phyloP scores from a whole-genome alignment of 345 rosid species.

The Firmiana major region DNA sequence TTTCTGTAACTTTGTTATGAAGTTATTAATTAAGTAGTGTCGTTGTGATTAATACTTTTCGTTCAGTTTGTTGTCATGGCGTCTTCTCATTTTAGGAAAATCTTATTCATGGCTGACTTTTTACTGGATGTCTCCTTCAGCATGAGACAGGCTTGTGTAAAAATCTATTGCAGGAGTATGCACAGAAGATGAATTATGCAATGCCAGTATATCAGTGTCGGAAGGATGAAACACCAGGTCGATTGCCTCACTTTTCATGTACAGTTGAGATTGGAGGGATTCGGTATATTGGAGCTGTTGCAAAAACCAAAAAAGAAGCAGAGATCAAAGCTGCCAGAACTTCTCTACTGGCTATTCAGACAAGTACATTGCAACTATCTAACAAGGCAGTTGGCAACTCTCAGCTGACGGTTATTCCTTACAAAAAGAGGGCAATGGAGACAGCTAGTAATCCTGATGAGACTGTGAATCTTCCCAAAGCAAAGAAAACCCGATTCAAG shows the following conservation, averaged over 20 bases:
- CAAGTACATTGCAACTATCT: slow-evolving; percentile 35
- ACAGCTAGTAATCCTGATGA: slow-evolving; percentile 28
- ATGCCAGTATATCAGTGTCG: slow-evolving; percentile 63
- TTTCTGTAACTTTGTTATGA: not conserved
- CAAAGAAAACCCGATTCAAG: slow-evolving; percentile 52
- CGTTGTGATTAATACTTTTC: not conserved
- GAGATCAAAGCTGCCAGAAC: slow-evolving; percentile 93
- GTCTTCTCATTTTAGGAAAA: not conserved
- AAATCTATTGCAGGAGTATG: slow-evolving; percentile 88
- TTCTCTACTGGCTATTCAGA: slow-evolving; percentile 68
- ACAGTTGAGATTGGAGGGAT: slow-evolving; percentile 83
- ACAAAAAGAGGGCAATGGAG: slow-evolving; percentile 55
- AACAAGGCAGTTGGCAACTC: slow-evolving; percentile 24
- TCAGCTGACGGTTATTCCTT: slow-evolving; percentile 71
- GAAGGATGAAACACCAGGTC: slow-evolving; percentile 43
- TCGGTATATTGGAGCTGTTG: slow-evolving; percentile 70
- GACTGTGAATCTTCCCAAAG: slow-evolving; percentile 39
- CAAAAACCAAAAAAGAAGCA: slow-evolving; percentile 77
- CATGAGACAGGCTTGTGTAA: slow-evolving; percentile 85
- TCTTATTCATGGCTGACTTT: slow-evolving; percentile 7
- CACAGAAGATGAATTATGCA: slow-evolving; percentile 91
- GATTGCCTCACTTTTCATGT: slow-evolving; percentile 44
- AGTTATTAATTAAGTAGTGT: not conserved
- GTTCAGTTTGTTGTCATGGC: not conserved
- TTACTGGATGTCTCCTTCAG: slow-evolving; percentile 34